Evolutionary conservation across 2,329 filamentous ascomycete genomes (phyloP), one percentile per base, ranked within the genome.

Genomic region (Kalaharituber pfeilii): DNA sequence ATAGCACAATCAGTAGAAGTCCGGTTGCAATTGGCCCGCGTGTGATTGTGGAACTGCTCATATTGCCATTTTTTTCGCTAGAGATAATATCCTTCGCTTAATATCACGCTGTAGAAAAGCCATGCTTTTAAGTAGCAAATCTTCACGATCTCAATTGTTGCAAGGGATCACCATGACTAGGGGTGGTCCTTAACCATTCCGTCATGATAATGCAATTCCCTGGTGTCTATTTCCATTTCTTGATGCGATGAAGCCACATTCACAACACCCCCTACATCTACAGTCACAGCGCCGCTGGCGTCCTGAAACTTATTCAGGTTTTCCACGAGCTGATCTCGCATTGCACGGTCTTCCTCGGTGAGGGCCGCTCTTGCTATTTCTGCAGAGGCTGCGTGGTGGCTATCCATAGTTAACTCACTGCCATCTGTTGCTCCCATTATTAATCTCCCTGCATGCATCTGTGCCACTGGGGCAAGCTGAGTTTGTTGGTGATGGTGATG

Each of bases 371-470:
- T 15, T 15, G 42, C 42, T 5, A 47, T 47, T 47, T 60, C 59
- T 29, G 59, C 59, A 22, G 57, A 58, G 8, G 59, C 57, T 26
- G 42, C 54, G 36, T 57, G 52, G 25, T 57, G 58, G 53, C 60
- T 58, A 13, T 39, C 13, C 4, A 39, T 13, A 13, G 15, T 13
- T 3, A 39, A 18, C 33, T 39, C 33, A 13, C 13, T 15, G 33
- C 33, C 33, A 18, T 39, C 33, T 8, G 33, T 39, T 36, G 9
- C 30, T 11, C n/a, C 6, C 42, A 47, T 47, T 9, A n/a, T 36
- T 22, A 47, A 22, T 13, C 42, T 20, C n/a, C 42, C 22, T 20
- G 42, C 42, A 22, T 47, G 42, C 42, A 47, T 47, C 24, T 47
- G 42, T 13, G 42, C 42, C 24, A 47, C 42, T 13, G 42, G 42